Percentiles rank a stretch among this genome's conserved stretches.
These are phyloP conservation scores for Zasmidium cellare DNA, from an alignment of 2,329 filamentous ascomycete species.

Conservation along the genomic window DNA sequence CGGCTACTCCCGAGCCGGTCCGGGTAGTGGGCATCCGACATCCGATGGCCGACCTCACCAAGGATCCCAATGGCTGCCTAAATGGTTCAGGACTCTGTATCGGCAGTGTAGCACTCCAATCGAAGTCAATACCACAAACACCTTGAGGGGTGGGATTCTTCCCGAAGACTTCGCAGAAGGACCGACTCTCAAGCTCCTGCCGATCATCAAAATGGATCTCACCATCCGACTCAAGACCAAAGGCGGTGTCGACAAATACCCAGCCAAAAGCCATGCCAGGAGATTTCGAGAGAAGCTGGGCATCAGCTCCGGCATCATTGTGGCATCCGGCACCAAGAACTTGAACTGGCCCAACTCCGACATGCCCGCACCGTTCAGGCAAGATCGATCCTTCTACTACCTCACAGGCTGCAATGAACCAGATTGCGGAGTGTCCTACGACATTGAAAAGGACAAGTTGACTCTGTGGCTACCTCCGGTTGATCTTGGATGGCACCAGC, in stretches of 20 bases:
- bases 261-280: conserved; percentile 82
- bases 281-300: conserved; percentile 76
- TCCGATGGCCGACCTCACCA: too few relatives aligned
- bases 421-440: conserved; percentile 79
- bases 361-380: conserved; percentile 77
- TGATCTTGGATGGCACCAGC: conserved; percentile 68
- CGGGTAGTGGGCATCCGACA: too few relatives aligned
- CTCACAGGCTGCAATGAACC: conserved; percentile 80
- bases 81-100: too few relatives aligned
- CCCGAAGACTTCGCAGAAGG: too few relatives aligned
- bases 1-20: neutral
- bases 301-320: conserved; percentile 68
- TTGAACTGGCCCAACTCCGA: conserved; percentile 67
- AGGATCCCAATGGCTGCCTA: too few relatives aligned
- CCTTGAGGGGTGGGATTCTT: too few relatives aligned
- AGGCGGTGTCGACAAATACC: conserved; percentile 55
- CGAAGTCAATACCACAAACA: too few relatives aligned
- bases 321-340: conserved; percentile 65
- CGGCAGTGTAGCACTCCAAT: too few relatives aligned
- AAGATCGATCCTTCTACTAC: conserved; percentile 84
- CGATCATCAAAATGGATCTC: conserved; percentile 4
- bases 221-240: conserved; percentile 7
- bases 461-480: conserved; percentile 90
- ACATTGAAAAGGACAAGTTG: conserved; percentile 69
- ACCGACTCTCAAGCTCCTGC: too few relatives aligned